phyloP scores from a whole-genome alignment of 352 stramenopile species.

The Phytophthora crassamura region DNA sequence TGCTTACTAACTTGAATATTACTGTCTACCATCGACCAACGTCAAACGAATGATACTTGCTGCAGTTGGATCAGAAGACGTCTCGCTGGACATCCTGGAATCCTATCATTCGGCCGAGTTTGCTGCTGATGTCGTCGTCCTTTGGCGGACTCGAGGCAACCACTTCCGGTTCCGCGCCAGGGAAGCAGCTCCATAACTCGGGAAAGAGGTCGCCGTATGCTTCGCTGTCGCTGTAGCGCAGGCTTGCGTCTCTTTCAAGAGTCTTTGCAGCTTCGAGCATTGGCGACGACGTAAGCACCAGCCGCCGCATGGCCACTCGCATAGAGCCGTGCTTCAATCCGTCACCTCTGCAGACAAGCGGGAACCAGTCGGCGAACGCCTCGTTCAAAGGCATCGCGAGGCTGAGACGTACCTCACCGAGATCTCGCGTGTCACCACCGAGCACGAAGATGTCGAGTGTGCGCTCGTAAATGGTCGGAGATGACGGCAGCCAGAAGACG shows the following conservation, averaged over 20 bases:
- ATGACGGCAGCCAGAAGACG: slow-evolving; percentile 72
- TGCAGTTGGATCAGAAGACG: slow-evolving; percentile 53
- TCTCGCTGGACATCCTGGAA: slow-evolving; percentile 62
- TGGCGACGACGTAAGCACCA: slow-evolving; percentile 61
- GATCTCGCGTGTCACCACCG: slow-evolving; percentile 54
- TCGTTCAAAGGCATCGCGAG: slow-evolving; percentile 73
- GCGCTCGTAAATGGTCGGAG: slow-evolving; percentile 48
- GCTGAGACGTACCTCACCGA: slow-evolving; percentile 76
- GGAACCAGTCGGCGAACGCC: slow-evolving; percentile 73
- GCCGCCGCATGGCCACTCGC: slow-evolving; percentile 55
- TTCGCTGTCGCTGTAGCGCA: slow-evolving; percentile 57
- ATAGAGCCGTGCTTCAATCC: slow-evolving; percentile 62
- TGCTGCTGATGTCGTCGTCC: slow-evolving; percentile 57
- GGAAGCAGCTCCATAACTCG: slow-evolving; percentile 68
- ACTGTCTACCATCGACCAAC: slow-evolving; percentile 21
- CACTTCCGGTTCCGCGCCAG: slow-evolving; percentile 34
- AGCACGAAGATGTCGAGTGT: slow-evolving; percentile 59
- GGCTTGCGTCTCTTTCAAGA: slow-evolving; percentile 44
- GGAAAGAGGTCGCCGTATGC: slow-evolving; percentile 58
- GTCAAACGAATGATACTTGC: neutral
- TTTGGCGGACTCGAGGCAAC: slow-evolving; percentile 24
- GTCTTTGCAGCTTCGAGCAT: slow-evolving; percentile 57
- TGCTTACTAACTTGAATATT: slow-evolving; percentile 8
- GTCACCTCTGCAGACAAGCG: slow-evolving; percentile 60
- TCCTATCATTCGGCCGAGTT: slow-evolving; percentile 69